Evolutionary conservation across 2,329 filamentous ascomycete species (phyloP), one percentile per base, ranked within the genome.

Genomic region (Didymella exigua): DNA sequence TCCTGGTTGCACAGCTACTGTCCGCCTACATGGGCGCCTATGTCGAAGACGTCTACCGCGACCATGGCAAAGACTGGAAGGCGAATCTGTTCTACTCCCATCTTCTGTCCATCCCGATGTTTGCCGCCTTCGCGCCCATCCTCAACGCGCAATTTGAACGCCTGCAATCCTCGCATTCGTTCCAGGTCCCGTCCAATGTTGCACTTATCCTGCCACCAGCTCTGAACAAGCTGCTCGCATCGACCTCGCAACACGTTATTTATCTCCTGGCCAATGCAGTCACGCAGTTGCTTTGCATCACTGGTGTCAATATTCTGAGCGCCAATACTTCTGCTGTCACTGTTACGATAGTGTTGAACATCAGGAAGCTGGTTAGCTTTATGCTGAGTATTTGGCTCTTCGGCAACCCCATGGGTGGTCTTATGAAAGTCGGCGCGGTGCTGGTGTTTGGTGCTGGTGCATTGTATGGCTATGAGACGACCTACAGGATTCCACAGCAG

Each of bases 11-110:
- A 1, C 95, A 99, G 76, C 77, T 96, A 4, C 83, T 98, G 19
- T 96, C 92, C 7, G 92, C 95, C 19, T 89, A 93, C 69, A 97
- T 98, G 89, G 95, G 95, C 4, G 84, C 97, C 26, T 98, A 96
- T 73, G 93, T 93, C 0, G 93, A 99, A 74, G 87, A 92, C 62
- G 91, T 93, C 0, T 99, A 98, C 78, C 84, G 84, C 54, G 84
- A 83, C 52, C 92, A 96, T 74, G 92, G 93, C 5, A 89, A 90
- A 26, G 89, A 95, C 74, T 98, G 95, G 91, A 89, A 89, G 65
- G 95, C 98, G 75, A 96, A 96, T 62, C 82, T 99, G 11, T 98
- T 99, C 78, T 99, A 98, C 79, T 96, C 90, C 19, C 86, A 89
- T 62, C 73, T 91, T 7, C 81, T 93, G 19, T 90, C 89, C 0